Evolutionary conservation across 257 asterid genomes (phyloP).

Genomic region (Salvia hispanica): DNA sequence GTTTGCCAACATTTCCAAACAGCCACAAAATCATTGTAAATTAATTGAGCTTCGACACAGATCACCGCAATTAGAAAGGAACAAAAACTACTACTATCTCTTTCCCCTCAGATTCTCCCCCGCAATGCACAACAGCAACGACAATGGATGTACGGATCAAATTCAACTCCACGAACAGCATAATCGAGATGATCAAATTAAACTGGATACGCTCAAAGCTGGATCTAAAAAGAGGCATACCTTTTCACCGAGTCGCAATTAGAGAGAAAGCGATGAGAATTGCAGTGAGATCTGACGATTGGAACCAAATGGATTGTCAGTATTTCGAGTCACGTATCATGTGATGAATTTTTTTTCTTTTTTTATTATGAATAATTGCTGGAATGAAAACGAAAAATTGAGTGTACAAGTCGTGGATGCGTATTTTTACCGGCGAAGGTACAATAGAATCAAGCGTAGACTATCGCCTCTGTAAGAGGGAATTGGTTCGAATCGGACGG

Average conservation of each 20-base stretch:
- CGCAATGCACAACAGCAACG: slow-evolving; percentile 1
- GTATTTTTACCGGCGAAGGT: slow-evolving; percentile 22
- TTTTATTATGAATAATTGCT: not conserved
- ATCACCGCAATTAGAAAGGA: slow-evolving; percentile 11
- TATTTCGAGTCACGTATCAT: slow-evolving; percentile 31
- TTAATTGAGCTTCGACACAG: slow-evolving; percentile 5
- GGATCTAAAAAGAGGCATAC: slow-evolving; percentile 38
- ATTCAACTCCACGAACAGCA: slow-evolving; percentile 21
- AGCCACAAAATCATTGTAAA: not conserved
- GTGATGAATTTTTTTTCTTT: slow-evolving; percentile 15
- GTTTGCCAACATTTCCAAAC: not conserved
- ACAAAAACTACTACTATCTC: slow-evolving; percentile 1
- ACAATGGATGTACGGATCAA: slow-evolving; percentile 18
- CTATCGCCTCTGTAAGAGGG: not conserved
- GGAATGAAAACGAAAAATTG: slow-evolving; percentile 17
- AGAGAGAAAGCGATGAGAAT: slow-evolving; percentile 28
- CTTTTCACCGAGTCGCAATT: slow-evolving; percentile 32
- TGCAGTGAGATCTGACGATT: slow-evolving; percentile 15
- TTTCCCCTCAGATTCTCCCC: not conserved
- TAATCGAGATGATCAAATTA: slow-evolving; percentile 16
- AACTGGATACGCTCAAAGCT: slow-evolving; percentile 13
- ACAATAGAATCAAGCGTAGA: slow-evolving; percentile 18
- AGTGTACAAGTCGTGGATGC: slow-evolving; percentile 31
- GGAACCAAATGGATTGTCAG: slow-evolving; percentile 30
- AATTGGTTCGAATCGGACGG: slow-evolving; percentile 15